Evolutionary conservation across 2,329 filamentous ascomycete genomes (phyloP), one percentile per base, ranked within the genome.

Genomic region (Tolypocladium ovalisporum): DNA sequence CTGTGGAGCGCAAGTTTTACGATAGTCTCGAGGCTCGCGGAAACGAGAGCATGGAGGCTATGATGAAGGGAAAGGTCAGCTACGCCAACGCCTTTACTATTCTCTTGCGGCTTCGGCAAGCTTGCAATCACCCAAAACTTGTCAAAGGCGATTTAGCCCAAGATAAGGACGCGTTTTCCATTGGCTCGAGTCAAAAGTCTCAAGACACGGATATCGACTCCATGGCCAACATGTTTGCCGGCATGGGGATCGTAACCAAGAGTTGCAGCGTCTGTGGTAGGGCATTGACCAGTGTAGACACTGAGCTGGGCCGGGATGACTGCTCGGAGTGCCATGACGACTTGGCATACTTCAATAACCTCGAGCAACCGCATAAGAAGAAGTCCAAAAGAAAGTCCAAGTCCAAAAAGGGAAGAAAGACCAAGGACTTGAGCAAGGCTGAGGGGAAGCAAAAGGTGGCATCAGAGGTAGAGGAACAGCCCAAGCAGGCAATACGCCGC

Each of bases 1-100:
- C 84, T 0, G 86, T 86, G 15, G 94, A 99, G 73, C 83, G 88
- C 58, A 80, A 80, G 54, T 97, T 97, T 71, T 99, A 99, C 70
- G 79, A 90, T 54, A 83, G 88, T 12, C 77, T 99, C 1, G 89
- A 95, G 66, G 81, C 86, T 59, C 86, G 94, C 39, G 92, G 94
- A 13, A 90, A 97, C 69, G 85, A 86, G 67, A 91, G 89, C 65
- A 81, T 99, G 54, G 85, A 95, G 65, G 83, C 86, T 69, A 95
- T 97, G 88, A 92, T 96, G 85, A 84, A 82, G 54, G 86, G 84
- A 8, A 84, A 89, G 67, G 76, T 92, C 56, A 95, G 91, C 74
- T 97, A 97, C 68, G 93, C 95, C 58, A 95, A 91, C 65, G 94
- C 94, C 22, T 83, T 99, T 67, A 92, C 96, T 15, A 76, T 99